Conservation (phyloP, 495 filamentous ascomycete species). For the Sphaerosporella brunnea region DNA sequence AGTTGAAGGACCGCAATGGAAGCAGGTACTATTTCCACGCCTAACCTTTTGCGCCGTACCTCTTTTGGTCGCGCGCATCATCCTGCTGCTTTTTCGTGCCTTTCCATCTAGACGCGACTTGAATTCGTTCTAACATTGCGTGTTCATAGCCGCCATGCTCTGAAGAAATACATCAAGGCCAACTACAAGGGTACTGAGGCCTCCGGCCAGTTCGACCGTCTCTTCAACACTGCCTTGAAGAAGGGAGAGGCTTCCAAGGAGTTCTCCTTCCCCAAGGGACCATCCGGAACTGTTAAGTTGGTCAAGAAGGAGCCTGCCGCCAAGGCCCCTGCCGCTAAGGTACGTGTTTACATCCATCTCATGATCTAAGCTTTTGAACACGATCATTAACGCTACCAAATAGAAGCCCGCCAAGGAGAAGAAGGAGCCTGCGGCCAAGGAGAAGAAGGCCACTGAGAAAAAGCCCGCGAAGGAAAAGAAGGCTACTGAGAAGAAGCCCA, state of each 20-base stretch:
- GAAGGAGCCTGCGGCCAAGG: slow-evolving; percentile 32
- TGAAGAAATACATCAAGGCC: slow-evolving; percentile 94
- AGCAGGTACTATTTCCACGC: slow-evolving; percentile 37
- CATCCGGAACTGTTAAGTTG: slow-evolving; percentile 91
- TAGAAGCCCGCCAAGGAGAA: slow-evolving; percentile 36
- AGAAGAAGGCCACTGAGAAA: slow-evolving; percentile 29
- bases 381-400: no score
- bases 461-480: slow-evolving; percentile 29
- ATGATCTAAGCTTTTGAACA: no score
- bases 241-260: slow-evolving; percentile 73
- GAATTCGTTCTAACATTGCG: neutral
- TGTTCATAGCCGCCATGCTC: slow-evolving; percentile 63
- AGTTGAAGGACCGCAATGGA: slow-evolving; percentile 51
- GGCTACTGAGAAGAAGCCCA: slow-evolving; percentile 32
- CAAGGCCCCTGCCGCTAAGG: slow-evolving; percentile 37
- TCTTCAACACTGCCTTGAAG: slow-evolving; percentile 88
- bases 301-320: slow-evolving; percentile 53
- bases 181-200: slow-evolving; percentile 76
- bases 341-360: slow-evolving; percentile 11
- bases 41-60: neutral
- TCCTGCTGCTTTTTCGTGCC: neutral
- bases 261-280: slow-evolving; percentile 86
- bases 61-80: neutral
- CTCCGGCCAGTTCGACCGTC: slow-evolving; percentile 63
- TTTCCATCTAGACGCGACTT: neutral